A percentile compares a stretch with the other conserved stretches of the same genome.
phyloP scores from a whole-genome alignment of 352 stramenopile species.

The Peronospora destructor region DNA sequence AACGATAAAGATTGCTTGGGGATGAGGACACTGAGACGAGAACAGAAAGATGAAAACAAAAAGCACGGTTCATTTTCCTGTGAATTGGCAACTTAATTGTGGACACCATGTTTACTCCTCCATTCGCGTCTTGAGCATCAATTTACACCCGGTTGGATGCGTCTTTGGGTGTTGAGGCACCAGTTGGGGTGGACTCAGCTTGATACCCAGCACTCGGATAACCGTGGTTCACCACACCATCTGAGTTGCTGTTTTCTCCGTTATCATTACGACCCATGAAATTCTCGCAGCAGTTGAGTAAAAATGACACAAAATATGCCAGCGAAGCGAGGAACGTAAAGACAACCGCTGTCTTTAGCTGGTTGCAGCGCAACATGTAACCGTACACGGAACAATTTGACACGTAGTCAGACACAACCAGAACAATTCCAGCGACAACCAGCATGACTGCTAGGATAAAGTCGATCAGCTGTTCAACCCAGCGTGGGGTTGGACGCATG shows the following conservation, averaged over 20 bases:
- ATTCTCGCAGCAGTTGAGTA: slow-evolving; percentile 46
- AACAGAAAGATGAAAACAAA: not conserved
- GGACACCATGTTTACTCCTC: not conserved
- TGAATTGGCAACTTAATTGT: not conserved
- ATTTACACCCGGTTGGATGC: slow-evolving; percentile 30
- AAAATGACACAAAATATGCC: slow-evolving; percentile 39
- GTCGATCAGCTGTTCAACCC: slow-evolving; percentile 50
- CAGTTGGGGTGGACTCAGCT: slow-evolving; percentile 21
- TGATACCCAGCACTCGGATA: slow-evolving; percentile 19
- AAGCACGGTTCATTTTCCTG: not conserved
- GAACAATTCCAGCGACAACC: slow-evolving; percentile 54
- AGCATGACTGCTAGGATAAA: slow-evolving; percentile 46
- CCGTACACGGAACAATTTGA: slow-evolving; percentile 52
- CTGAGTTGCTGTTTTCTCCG: slow-evolving; percentile 12
- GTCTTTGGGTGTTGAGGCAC: slow-evolving; percentile 17
- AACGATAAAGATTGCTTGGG: not conserved
- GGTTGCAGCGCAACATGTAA: slow-evolving; percentile 60
- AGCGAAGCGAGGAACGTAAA: slow-evolving; percentile 63
- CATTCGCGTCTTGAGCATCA: not conserved
- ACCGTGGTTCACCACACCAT: slow-evolving; percentile 6
- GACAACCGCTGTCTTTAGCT: slow-evolving; percentile 44
- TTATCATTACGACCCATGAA: slow-evolving; percentile 5
- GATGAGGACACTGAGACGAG: too few relatives aligned
- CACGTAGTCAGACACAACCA: slow-evolving; percentile 66
- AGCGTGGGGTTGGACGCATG: slow-evolving; percentile 28